Evolutionary conservation across 139 green algal species (phyloP).

Genomic region (Chlamydomonas sp.): DNA sequence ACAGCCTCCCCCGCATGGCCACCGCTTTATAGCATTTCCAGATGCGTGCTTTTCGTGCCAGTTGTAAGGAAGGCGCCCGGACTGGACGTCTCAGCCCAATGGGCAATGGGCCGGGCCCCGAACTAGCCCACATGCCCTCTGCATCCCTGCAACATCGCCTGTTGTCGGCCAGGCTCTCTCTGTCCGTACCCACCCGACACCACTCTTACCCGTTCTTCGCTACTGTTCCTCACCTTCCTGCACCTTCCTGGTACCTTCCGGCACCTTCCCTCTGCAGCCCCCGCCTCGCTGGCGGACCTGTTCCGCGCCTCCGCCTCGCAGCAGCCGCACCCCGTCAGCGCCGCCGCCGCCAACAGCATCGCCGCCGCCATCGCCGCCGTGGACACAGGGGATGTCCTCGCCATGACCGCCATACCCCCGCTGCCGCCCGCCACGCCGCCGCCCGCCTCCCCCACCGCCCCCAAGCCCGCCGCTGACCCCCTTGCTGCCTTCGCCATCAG

Average conservation of each 20-base stretch:
- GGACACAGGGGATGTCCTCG: slow-evolving; percentile 52
- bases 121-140: too few relatives aligned
- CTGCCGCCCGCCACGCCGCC: background rate
- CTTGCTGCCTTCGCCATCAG: background rate
- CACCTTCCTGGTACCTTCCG: too few relatives aligned
- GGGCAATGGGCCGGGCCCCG: too few relatives aligned
- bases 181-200: too few relatives aligned
- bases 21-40: background rate
- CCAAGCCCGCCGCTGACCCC: background rate
- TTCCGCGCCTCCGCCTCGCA: background rate
- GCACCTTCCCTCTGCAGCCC: background rate
- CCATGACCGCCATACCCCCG: background rate
- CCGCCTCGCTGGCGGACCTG: slow-evolving; percentile 9
- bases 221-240: background rate
- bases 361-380: slow-evolving; percentile 53
- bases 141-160: too few relatives aligned
- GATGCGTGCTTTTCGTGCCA: background rate
- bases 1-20: background rate
- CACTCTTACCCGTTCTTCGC: too few relatives aligned
- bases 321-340: slow-evolving; percentile 8
- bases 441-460: background rate
- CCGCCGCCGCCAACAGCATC: slow-evolving; percentile 44
- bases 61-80: background rate
- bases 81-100: too few relatives aligned
- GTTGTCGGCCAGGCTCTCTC: too few relatives aligned